phyloP scores from a whole-genome alignment of 2,329 filamentous ascomycete species.

The Xylariaceae sp. region DNA sequence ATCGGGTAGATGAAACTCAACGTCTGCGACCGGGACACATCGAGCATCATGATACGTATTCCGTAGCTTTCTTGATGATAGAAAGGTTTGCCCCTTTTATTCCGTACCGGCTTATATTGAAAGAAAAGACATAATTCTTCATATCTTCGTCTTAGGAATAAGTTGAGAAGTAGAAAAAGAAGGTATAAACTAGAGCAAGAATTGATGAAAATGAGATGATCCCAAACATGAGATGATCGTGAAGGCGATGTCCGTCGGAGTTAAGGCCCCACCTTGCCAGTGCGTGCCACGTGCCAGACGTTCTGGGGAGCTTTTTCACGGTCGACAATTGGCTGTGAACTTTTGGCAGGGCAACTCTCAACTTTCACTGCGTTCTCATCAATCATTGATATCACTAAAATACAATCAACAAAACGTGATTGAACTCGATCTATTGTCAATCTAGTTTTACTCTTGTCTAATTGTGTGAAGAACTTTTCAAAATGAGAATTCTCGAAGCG shows the following conservation, averaged over 20 bases:
- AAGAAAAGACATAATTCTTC: no score
- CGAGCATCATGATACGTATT: no score
- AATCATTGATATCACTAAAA: neutral
- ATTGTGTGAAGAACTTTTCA: neutral
- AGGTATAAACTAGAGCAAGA: no score
- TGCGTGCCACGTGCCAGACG: neutral
- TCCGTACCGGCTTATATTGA: no score
- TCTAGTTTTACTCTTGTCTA: no score
- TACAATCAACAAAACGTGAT: neutral
- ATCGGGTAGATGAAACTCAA: no score
- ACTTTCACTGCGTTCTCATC: neutral
- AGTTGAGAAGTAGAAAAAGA: no score
- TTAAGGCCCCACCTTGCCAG: neutral
- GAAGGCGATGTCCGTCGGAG: neutral
- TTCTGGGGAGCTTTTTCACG: neutral
- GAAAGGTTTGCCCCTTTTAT: no score
- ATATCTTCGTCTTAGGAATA: no score
- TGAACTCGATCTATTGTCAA: neutral
- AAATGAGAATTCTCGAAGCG: slow-evolving; percentile 67
- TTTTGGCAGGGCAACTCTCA: neutral
- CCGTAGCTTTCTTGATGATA: no score
- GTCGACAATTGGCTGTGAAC: neutral
- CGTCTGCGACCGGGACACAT: no score
- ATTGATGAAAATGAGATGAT: neutral
- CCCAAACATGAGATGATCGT: neutral